Evolutionary conservation across 306 rosid species (phyloP), one percentile per base, ranked within the genome.

Genomic region (Cucumis melo): DNA sequence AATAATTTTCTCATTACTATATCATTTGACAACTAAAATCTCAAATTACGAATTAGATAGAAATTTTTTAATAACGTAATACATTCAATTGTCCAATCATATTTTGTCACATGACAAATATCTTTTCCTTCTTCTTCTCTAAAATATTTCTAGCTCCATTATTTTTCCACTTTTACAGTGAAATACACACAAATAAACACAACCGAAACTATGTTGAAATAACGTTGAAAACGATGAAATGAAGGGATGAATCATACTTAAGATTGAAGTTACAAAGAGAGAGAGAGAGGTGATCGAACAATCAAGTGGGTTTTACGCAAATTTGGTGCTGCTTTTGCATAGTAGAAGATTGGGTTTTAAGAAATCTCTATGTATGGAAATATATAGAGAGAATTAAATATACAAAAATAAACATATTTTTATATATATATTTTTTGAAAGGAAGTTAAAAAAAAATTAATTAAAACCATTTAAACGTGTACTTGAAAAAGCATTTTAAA

Each of bases 221-320:
- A 46, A 12, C 4, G 16, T 3, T 4, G 14, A 0, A 0, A 51
- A 51, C 85, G 82, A 32, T 86, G 81, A 86, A 79, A 50, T 50
- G 82, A 78, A 82, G 1, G 77, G 58, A 84, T 79, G 81, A 73
- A 84, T 89, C 88, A 89, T 91, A 88, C 98, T 93, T 93, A 89
- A 89, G 81, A 84, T 86, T 87, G 85, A 93, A 91, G 98, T 89
- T 82, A 90, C 10, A 82, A 72, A 50, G 80, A 75, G 65, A 21
- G 62, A 41, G 87, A 84, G 29, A 27, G n/a, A n/a, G 90, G 89
- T 86, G 87, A 88, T 85, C 89, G 89, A 87, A 88, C 89, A 89
- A 91, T 91, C 93, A 89, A 93, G 98, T 93, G 92, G 96, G 79
- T 83, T 93, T 91, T 91, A 93, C 93, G 98, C 97, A 86, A 93